phyloP scores from a whole-genome alignment of 495 filamentous ascomycete species.

The Trichoderma reesei region DNA sequence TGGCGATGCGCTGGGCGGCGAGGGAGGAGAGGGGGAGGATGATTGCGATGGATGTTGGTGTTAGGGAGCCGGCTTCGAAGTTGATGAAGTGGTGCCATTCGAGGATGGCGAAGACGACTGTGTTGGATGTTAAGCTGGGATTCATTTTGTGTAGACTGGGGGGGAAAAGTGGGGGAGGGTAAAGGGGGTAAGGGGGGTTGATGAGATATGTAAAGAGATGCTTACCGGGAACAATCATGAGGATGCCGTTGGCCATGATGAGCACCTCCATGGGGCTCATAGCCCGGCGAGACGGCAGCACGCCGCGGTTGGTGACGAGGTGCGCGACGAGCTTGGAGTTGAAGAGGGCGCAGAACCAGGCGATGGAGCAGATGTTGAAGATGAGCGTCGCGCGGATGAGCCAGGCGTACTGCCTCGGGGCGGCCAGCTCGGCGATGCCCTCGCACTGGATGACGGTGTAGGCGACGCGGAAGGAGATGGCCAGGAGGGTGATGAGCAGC shows the following conservation, averaged over 20 bases:
- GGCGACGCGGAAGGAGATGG: conserved; percentile 51
- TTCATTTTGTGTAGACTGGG: too few species aligned
- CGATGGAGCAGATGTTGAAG: conserved; percentile 54
- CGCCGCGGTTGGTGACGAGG: conserved; percentile 22
- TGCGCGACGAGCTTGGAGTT: conserved; percentile 53
- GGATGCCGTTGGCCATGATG: conserved; percentile 27
- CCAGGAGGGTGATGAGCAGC: conserved; percentile 39
- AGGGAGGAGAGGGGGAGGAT: conserved; percentile 73
- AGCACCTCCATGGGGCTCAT: conserved; percentile 29
- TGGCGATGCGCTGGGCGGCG: conserved; percentile 50
- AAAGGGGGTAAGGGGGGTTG: conserved; percentile 11
- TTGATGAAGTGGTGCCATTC: conserved; percentile 38
- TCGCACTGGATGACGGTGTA: conserved; percentile 47
- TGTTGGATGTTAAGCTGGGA: conserved; percentile 12
- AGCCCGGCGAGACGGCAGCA: conserved; percentile 21
- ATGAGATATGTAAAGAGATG: conserved; percentile 13
- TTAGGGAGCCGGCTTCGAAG: conserved; percentile 50
- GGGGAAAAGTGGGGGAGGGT: not conserved
- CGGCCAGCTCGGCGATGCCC: conserved; percentile 31
- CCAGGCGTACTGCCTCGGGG: conserved; percentile 23
- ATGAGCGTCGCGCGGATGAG: conserved; percentile 45
- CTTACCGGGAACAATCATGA: conserved; percentile 68
- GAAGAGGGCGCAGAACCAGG: conserved; percentile 68
- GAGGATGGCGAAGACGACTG: conserved; percentile 61
- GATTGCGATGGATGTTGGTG: conserved; percentile 58